Base-by-base conservation (phyloP, 345 rosid species). In the Pseudoturritis turrita region DNA sequence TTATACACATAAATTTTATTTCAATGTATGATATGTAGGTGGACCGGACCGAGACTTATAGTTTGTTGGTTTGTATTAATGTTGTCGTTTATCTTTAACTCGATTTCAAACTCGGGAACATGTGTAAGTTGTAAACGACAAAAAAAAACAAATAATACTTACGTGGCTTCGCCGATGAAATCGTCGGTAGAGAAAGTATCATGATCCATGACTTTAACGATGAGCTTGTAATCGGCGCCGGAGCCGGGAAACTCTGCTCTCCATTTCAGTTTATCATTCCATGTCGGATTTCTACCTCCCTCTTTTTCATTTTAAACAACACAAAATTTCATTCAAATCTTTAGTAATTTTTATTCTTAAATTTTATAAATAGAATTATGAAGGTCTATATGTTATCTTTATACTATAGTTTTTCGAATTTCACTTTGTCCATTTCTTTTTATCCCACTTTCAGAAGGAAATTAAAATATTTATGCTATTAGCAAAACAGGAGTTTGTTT, bases 131-230 rank as follows among this genome's bases (percentile, higher is more conserved):
- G 36, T 33, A 33, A 33, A 33, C 37, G 10, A 33, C 0, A 8
- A 3, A 33, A 8, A 8, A 7, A 8, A 2, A 25, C 4, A 25
- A 3, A 7, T 33, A 2, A 8, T 10, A 62, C 86, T 75, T 84
- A 94, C 97, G 82, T 79, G 51, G 96, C 86, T 68, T 84, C 72
- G 9, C 98, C 98, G 4, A 94, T 49, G 58, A 58, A 81, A 69
- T 94, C 98, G 59, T 91, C 98, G 0, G 79, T 0, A 15, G 95
- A 71, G 83, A 94, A 86, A 25, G 83, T 89, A 73, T 94, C 97
- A 56, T 86, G 81, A 84, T 94, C 98, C 95, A 94, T 89, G 80
- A 91, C 81, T 57, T 79, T 86, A 57, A 91, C 84, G 57, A 43
- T 71, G 68, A 95, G 84, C 80, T 82, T 84, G 81, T 85, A 85